Percentiles rank a stretch among this genome's conserved stretches.
phyloP scores from a whole-genome alignment of 2,329 filamentous ascomycete species.

The Arthrobotrys conoides region DNA sequence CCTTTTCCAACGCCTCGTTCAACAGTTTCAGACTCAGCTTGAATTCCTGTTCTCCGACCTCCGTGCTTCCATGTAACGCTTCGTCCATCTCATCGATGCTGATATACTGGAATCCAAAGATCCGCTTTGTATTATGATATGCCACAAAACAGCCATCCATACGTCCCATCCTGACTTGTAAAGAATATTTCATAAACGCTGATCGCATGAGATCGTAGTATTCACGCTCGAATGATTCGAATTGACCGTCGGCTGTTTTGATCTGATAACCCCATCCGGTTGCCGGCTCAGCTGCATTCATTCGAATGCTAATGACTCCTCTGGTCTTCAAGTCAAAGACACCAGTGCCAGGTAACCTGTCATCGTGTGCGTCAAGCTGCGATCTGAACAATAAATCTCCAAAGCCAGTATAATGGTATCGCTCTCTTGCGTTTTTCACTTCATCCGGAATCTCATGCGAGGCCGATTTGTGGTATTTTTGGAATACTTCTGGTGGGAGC shows the following conservation, averaged over 20 bases:
- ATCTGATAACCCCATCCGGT: slow-evolving; percentile 90
- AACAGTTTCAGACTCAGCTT: slow-evolving; percentile 82
- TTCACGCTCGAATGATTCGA: slow-evolving; percentile 93
- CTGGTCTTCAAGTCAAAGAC: slow-evolving; percentile 98
- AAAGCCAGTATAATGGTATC: slow-evolving; percentile 88
- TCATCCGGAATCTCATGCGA: slow-evolving; percentile 79
- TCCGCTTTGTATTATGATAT: slow-evolving; percentile 92
- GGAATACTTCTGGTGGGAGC: slow-evolving; percentile 83
- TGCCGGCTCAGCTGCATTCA: slow-evolving; percentile 81
- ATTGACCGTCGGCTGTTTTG: slow-evolving; percentile 79
- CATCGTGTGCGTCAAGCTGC: slow-evolving; percentile 91
- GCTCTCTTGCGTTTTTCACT: slow-evolving; percentile 79
- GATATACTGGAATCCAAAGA: slow-evolving; percentile 98
- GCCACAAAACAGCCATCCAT: slow-evolving; percentile 99
- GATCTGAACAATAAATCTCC: slow-evolving; percentile 94
- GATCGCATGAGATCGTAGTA: slow-evolving; percentile 97
- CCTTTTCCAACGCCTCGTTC: slow-evolving; percentile 83
- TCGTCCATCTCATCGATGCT: slow-evolving; percentile 87
- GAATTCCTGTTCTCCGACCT: slow-evolving; percentile 87
- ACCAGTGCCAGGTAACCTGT: slow-evolving; percentile 86
- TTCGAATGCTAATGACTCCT: slow-evolving; percentile 90
- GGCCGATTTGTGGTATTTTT: slow-evolving; percentile 81
- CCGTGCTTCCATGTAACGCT: slow-evolving; percentile 79
- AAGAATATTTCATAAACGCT: slow-evolving; percentile 94
- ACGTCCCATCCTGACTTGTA: slow-evolving; percentile 95